Evolutionary conservation across 441 rosid genomes (phyloP), one percentile per base, ranked within the genome.

Genomic region (Pelargonium australe): DNA sequence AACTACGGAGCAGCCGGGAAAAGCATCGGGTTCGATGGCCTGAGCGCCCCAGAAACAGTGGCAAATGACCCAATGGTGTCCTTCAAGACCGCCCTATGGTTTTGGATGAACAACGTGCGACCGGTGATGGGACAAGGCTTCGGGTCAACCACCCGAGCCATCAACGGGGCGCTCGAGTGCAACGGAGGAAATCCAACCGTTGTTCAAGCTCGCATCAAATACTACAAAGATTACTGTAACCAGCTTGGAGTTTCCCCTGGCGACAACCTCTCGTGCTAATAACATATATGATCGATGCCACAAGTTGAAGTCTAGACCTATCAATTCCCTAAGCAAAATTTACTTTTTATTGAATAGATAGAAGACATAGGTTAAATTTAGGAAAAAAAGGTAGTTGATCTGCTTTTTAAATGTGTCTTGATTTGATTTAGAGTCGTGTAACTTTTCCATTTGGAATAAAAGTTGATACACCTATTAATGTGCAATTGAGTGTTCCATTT

Each of bases 51-150:
- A 0, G 68, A 79, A 51, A 63, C 44, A 0, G 71, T 49, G 14
- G 69, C 70, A 45, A 75, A 76, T 5, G 75, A 77, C 62, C 82
- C 80, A 0, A 63, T 74, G n/a, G 70, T 85, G 5, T 81, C 87
- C 1, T 84, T 80, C 68, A 80, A 78, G 75, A 75, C 84, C 8
- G 85, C 87, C 43, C 68, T 83, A 43, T 85, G 85, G 89, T 85
- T 69, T 20, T 82, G 88, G 88, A 78, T 80, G 80, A 72, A 65
- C 73, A 76, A 69, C 65, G 75, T 80, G 25, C 88, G 82, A 53
- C 83, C 85, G 0, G 83, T 80, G 5, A 3, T 80, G 14, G 66
- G 43, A 73, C 80, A 76, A 76, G 87, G 88, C 1, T 84, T 83
- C 34, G 78, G 90, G 0, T 87, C 87, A 16, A 85, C 87, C 23